Evolutionary conservation across 1,284 basidiomycete species (phyloP), one percentile per base, ranked within the genome.

Genomic region (Rhodofomes roseus): DNA sequence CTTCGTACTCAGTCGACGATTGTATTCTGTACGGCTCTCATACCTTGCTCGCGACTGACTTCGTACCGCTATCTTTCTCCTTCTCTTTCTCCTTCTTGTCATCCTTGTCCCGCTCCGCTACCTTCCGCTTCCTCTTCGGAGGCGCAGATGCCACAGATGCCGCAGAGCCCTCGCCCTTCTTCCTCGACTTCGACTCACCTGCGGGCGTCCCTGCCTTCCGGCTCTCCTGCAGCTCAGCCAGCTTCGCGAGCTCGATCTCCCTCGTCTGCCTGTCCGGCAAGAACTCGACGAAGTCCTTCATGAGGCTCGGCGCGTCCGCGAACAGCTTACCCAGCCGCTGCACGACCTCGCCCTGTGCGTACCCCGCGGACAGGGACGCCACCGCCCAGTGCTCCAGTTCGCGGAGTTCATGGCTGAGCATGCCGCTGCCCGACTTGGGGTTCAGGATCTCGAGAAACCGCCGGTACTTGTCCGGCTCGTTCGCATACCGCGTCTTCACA

Each of bases 381-480:
- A 83, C 79, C 60, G 78, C 77, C 72, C 80, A 79, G 61, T 81
- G 77, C 55, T 79, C 81, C 75, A 81, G 79, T 55, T 81, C 67
- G 63, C 87, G 81, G 73, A 93, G 92, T 75, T 96, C 86, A 74
- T 94, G 93, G 64, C 81, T 65, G 55, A 56, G 63, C 81, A 16
- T 77, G 73, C 54, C 55, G n/a, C 36, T 40, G 14, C 56, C 76
- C 59, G 77, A 76, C 56, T 82, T 78, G 55, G 85, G 83, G 2
- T 93, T 91, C 31, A 98, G 77, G 63, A 98, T 95, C 75, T 96
- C 94, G 60, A 98, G 78, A 75, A 99, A 98, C 69, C 93, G 89
- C 69, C 92, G 90, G 76, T 98, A 99, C 9, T 92, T 95, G 37
- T 96, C 93, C 1, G 93, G 87, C 67, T 96, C 92, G 58, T 79